Evolutionary conservation across 441 rosid genomes (phyloP).

Genomic region (Euphorbia celastroides): DNA sequence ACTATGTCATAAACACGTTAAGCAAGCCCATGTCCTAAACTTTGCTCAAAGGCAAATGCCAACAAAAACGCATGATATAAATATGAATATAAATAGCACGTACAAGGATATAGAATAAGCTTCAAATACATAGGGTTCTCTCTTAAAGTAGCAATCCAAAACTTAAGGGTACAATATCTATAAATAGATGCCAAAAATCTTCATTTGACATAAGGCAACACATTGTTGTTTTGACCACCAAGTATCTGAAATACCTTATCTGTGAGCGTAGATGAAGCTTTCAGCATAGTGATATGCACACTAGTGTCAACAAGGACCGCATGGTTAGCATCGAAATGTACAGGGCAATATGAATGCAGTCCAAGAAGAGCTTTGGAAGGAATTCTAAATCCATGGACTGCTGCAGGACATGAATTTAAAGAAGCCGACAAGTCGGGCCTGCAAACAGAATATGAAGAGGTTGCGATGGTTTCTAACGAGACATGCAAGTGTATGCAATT

Average conservation of each 20-base stretch:
- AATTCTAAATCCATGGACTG: constrained; percentile 75
- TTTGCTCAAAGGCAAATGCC: not conserved
- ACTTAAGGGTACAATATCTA: not conserved
- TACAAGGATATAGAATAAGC: not conserved
- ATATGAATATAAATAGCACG: not conserved
- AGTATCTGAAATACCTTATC: constrained; percentile 41
- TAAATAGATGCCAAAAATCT: not conserved
- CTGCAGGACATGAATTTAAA: constrained; percentile 47
- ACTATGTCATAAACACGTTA: not conserved
- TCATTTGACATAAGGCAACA: not conserved
- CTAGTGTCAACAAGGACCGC: constrained; percentile 71
- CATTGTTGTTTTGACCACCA: not conserved
- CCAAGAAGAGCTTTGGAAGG: constrained; percentile 88
- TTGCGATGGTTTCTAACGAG: not conserved
- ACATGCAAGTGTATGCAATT: not conserved
- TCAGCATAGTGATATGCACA: constrained; percentile 61
- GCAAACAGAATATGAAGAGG: constrained; percentile 18
- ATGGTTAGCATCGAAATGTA: constrained; percentile 75
- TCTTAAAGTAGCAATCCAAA: too few species aligned
- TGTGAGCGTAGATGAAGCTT: constrained; percentile 38
- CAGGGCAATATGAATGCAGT: constrained; percentile 89
- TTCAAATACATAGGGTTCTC: too few species aligned
- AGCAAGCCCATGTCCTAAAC: not conserved
- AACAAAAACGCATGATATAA: not conserved
- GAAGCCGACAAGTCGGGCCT: constrained; percentile 46